phyloP scores from a whole-genome alignment of 192 early-diverging fungal genomes.

The Podila horticola region DNA sequence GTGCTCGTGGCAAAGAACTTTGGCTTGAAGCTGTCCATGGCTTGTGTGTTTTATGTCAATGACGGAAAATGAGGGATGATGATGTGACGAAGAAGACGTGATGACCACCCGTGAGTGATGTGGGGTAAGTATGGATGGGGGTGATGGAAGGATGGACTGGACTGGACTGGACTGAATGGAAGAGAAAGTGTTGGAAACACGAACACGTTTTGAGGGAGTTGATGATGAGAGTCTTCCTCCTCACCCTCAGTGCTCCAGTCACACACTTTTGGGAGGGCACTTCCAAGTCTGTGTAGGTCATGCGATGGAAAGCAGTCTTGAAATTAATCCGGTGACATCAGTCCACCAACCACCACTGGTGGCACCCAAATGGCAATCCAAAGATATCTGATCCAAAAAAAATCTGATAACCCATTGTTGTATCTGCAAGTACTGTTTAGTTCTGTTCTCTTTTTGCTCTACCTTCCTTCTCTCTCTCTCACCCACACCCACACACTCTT shows the following conservation, averaged over 20 bases:
- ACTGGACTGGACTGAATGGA: not conserved
- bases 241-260: too few relatives aligned
- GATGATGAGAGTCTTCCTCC: too few relatives aligned
- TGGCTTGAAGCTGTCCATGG: conserved; percentile 56
- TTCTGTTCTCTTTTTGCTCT: not conserved
- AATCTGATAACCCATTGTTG: not conserved
- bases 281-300: too few relatives aligned
- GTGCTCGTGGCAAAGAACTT: conserved; percentile 82
- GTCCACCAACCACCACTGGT: too few relatives aligned
- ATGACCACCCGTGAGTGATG: too few relatives aligned
- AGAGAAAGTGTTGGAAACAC: not conserved
- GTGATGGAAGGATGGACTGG: not conserved
- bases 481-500: too few relatives aligned
- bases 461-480: not conserved
- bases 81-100: too few relatives aligned
- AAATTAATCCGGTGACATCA: too few relatives aligned
- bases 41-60: not conserved
- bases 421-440: not conserved
- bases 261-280: too few relatives aligned
- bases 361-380: too few relatives aligned
- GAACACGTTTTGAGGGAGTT: not conserved
- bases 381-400: not conserved
- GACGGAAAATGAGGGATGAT: too few relatives aligned
- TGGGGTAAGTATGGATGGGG: not conserved
- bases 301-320: too few relatives aligned